Conservation (phyloP, 768 basidiomycete genomes). For the Podaxis sp. region DNA sequence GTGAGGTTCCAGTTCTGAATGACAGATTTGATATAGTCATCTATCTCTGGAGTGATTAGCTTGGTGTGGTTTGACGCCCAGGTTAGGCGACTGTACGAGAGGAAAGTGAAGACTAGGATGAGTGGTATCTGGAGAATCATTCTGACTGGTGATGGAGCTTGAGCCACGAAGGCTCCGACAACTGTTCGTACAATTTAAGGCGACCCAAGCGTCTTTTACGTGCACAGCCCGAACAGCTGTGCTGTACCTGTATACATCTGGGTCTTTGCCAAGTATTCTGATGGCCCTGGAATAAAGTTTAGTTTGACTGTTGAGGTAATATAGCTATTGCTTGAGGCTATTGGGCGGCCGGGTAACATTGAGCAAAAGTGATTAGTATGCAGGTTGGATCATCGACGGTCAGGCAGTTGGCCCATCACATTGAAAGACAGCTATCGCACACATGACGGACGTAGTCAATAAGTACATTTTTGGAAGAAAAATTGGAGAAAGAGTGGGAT, state of each 20-base stretch:
- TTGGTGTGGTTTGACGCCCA: not conserved
- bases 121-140: no score
- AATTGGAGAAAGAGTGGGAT: not conserved
- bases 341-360: no score
- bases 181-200: no score
- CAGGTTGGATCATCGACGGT: not conserved
- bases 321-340: no score
- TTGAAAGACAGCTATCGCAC: not conserved
- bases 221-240: not conserved
- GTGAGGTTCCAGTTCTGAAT: conserved; percentile 34
- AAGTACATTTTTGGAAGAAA: not conserved
- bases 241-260: not conserved
- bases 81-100: not conserved
- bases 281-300: no score
- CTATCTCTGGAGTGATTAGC: conserved; percentile 24
- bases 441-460: not conserved
- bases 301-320: no score
- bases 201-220: no score
- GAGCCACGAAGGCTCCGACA: no score
- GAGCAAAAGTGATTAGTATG: not conserved
- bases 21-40: conserved; percentile 24
- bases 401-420: not conserved
- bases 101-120: not conserved
- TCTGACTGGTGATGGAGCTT: no score
- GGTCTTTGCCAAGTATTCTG: no score